phyloP scores from a whole-genome alignment of 176 grass and related monocot genomes.

The Cymbopogon citratus region DNA sequence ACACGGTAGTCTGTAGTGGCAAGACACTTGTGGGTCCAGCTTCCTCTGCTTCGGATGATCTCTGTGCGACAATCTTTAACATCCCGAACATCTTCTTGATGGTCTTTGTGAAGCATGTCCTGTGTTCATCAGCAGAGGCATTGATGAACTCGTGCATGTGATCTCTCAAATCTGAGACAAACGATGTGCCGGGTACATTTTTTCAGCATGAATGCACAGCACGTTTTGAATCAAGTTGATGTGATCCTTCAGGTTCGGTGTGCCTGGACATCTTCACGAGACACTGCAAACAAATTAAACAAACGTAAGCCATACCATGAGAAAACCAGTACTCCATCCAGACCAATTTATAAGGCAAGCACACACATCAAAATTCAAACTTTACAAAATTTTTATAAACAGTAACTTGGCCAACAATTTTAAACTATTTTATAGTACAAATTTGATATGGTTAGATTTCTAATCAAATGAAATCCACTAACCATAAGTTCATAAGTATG shows the following conservation, averaged over 20 bases:
- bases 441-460: not conserved
- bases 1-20: conserved; percentile 53
- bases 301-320: not conserved
- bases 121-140: conserved; percentile 74
- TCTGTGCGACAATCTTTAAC: conserved; percentile 32
- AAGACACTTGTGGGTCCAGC: conserved; percentile 36
- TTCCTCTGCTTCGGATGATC: not conserved
- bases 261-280: not conserved
- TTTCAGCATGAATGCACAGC: conserved; percentile 45
- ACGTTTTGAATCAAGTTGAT: conserved; percentile 24
- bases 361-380: not conserved
- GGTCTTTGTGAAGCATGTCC: conserved; percentile 64
- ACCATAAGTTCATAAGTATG: not conserved
- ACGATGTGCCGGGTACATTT: conserved; percentile 54
- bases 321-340: not conserved
- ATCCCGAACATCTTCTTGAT: conserved; percentile 73
- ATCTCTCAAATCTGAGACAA: conserved; percentile 56
- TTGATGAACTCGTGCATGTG: conserved; percentile 73
- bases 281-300: conserved; percentile 5
- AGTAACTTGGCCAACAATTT: not conserved
- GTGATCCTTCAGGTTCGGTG: not conserved
- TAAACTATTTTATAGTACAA: not conserved
- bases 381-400: not conserved
- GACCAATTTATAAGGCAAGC: not conserved
- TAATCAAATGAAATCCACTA: not conserved